A percentile compares a stretch with the other conserved stretches of the same genome.
phyloP scores from a whole-genome alignment of 495 filamentous ascomycete species.

The Letharia lupina region DNA sequence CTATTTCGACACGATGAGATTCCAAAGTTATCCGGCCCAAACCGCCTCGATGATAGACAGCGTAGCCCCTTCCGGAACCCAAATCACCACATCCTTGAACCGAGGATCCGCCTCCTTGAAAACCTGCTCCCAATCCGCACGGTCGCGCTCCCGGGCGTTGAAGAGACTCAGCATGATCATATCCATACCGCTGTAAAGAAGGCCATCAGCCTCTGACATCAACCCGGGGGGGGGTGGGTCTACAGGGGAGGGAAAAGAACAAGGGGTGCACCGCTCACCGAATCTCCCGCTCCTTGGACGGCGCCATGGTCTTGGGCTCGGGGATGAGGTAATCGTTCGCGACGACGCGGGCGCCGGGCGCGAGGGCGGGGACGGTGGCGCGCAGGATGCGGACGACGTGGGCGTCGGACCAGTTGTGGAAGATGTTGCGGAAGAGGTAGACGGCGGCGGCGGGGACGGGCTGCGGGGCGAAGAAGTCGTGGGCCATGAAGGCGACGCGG shows the following conservation, averaged over 20 bases:
- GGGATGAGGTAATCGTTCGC: constrained; percentile 47
- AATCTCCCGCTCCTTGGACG: constrained; percentile 44
- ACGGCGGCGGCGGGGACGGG: constrained; percentile 33
- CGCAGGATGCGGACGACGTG: constrained; percentile 34
- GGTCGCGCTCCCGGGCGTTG: constrained; percentile 48
- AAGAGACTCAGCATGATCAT: constrained; percentile 47
- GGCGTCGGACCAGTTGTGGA: constrained; percentile 43
- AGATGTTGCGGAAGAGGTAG: constrained; percentile 41
- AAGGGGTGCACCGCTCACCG: not conserved
- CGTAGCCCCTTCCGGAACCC: constrained; percentile 18
- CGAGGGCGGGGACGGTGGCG: constrained; percentile 35
- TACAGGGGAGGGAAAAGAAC: not conserved
- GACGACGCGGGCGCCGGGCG: constrained; percentile 31
- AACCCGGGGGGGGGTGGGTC: too few species aligned
- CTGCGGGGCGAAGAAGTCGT: constrained; percentile 49
- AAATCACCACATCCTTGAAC: constrained; percentile 22
- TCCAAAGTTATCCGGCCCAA: constrained; percentile 15
- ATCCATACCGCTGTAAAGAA: constrained; percentile 41
- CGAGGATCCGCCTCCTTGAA: constrained; percentile 39
- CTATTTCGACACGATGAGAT: too few species aligned
- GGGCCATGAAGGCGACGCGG: constrained; percentile 36
- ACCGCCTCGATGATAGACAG: constrained; percentile 25
- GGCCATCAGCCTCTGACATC: not conserved
- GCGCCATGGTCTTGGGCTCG: constrained; percentile 35
- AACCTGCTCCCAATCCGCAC: constrained; percentile 39